These are phyloP conservation scores for Flammula alnicola DNA, from an alignment of 1,284 basidiomycete genomes.

Conservation along the genomic window DNA sequence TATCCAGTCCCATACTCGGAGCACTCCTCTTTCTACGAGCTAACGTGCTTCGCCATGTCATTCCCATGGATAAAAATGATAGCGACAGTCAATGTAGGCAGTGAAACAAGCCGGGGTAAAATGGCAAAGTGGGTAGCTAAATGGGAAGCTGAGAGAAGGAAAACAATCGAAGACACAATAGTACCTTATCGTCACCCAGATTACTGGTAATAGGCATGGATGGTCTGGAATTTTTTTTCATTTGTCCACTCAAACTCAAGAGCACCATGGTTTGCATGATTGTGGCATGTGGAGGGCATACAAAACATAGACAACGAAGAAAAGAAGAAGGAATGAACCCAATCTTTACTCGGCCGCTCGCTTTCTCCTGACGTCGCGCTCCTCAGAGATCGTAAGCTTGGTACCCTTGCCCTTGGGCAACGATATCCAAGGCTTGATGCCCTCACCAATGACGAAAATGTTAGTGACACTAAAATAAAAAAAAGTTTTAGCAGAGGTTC, in stretches of 20 bases:
- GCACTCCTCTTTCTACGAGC: slow-evolving; percentile 93
- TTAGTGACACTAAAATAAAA: slow-evolving; percentile 77
- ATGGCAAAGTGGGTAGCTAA: slow-evolving; percentile 87
- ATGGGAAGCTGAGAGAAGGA: slow-evolving; percentile 85
- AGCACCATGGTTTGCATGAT: slow-evolving; percentile 32
- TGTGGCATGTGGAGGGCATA: slow-evolving; percentile 45
- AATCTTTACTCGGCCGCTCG: slow-evolving; percentile 63
- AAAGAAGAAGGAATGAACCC: slow-evolving; percentile 26
- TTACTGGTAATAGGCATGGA: slow-evolving; percentile 59
- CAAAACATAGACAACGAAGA: slow-evolving; percentile 51
- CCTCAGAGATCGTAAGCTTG: slow-evolving; percentile 90
- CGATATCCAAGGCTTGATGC: slow-evolving; percentile 95
- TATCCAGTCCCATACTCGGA: slow-evolving; percentile 96
- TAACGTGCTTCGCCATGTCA: slow-evolving; percentile 92
- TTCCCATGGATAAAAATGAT: slow-evolving; percentile 86
- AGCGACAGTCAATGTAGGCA: slow-evolving; percentile 94
- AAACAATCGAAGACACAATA: slow-evolving; percentile 51
- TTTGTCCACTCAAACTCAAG: slow-evolving; percentile 1
- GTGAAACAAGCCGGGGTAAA: slow-evolving; percentile 75
- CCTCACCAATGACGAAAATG: slow-evolving; percentile 98
- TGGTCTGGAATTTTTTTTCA: slow-evolving; percentile 11
- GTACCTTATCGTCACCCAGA: slow-evolving; percentile 66
- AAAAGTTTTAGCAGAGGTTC: slow-evolving; percentile 1
- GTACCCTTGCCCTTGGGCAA: slow-evolving; percentile 98
- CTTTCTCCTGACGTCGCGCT: slow-evolving; percentile 82